phyloP scores from a whole-genome alignment of 225 moss, liverwort and hornwort genomes.

The Bryoerythrophyllum caledonicum region DNA sequence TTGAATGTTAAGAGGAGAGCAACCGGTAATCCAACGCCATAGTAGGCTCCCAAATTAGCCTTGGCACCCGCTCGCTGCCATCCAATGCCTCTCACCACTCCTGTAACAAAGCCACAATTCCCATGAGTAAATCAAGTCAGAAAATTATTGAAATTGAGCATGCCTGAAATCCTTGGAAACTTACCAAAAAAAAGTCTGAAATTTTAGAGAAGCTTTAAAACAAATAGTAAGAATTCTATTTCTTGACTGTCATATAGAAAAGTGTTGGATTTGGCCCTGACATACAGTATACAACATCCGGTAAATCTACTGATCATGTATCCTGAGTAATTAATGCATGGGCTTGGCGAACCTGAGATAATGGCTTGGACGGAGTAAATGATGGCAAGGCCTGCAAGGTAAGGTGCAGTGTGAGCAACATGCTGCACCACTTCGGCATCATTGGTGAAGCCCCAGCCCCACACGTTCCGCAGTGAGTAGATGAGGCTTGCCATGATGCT shows the following conservation, averaged over 20 bases:
- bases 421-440: slow-evolving; percentile 57
- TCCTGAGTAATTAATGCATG: background rate
- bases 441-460: slow-evolving; percentile 57
- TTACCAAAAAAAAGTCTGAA: too few species aligned
- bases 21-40: slow-evolving; percentile 49
- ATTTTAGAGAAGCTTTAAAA: too few species aligned
- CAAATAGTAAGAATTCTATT: too few species aligned
- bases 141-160: too few species aligned
- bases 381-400: slow-evolving; percentile 43
- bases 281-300: background rate
- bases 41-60: slow-evolving; percentile 62
- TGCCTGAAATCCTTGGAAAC: too few species aligned
- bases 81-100: slow-evolving; percentile 62
- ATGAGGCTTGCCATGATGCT: slow-evolving; percentile 35
- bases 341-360: slow-evolving; percentile 45
- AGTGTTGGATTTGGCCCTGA: too few species aligned
- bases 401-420: slow-evolving; percentile 53
- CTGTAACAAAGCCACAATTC: slow-evolving; percentile 12
- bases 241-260: too few species aligned
- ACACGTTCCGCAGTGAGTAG: slow-evolving; percentile 51
- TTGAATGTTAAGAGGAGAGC: slow-evolving; percentile 34
- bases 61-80: slow-evolving; percentile 54
- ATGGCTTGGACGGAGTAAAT: slow-evolving; percentile 50
- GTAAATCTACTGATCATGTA: background rate
- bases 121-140: background rate